phyloP scores from a whole-genome alignment of 495 filamentous ascomycete species.

The Talaromyces borbonicus region DNA sequence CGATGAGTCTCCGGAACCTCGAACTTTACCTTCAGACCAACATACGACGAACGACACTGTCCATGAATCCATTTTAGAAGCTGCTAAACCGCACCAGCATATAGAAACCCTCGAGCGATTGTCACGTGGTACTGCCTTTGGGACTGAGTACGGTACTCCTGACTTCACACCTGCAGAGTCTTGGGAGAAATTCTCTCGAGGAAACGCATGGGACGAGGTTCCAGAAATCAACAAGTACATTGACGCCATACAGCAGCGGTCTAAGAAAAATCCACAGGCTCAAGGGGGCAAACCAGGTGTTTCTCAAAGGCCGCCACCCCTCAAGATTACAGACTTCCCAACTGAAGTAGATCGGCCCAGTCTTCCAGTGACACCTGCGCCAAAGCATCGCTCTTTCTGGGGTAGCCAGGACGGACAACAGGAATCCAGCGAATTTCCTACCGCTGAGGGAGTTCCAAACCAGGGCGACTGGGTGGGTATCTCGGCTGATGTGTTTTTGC shows the following conservation, averaged over 20 bases:
- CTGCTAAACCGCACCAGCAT: not conserved
- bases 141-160: not conserved
- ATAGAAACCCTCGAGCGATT: not conserved
- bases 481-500: slow-evolving; percentile 43
- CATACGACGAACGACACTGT: too few relatives aligned
- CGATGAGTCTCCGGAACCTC: slow-evolving; percentile 30
- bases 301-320: slow-evolving; percentile 36
- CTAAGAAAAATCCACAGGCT: slow-evolving; percentile 35
- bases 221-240: slow-evolving; percentile 76
- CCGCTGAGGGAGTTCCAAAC: slow-evolving; percentile 69
- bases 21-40: slow-evolving; percentile 17
- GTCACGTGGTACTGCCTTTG: not conserved
- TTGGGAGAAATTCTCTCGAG: slow-evolving; percentile 54
- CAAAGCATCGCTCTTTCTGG: slow-evolving; percentile 49
- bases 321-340: slow-evolving; percentile 77
- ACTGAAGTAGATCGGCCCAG: slow-evolving; percentile 73
- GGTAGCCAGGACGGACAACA: slow-evolving; percentile 41
- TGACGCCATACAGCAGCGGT: slow-evolving; percentile 50
- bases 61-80: too few relatives aligned
- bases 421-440: slow-evolving; percentile 44
- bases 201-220: slow-evolving; percentile 84
- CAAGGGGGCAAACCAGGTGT: slow-evolving; percentile 17
- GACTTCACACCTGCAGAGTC: slow-evolving; percentile 25
- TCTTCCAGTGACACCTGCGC: slow-evolving; percentile 83
- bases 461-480: slow-evolving; percentile 86